Evolutionary conservation across 169 alveolate species (phyloP).

Genomic region (Plasmodium falciparum): DNA sequence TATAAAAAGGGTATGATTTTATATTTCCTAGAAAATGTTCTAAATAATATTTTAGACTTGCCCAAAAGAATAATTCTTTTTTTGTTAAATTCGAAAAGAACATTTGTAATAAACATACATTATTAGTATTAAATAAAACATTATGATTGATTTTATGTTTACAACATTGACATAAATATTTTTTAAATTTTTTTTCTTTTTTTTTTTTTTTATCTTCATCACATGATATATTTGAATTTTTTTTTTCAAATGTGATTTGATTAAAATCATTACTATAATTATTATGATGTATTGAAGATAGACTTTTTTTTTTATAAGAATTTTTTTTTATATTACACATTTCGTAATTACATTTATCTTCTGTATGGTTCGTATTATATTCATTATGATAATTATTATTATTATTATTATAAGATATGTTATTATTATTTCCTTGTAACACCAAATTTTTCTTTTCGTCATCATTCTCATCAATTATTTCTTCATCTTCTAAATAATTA

Average conservation of each 20-base stretch:
- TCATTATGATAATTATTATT: no score
- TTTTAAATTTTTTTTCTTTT: slow-evolving; percentile 34
- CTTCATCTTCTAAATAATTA: slow-evolving; percentile 28
- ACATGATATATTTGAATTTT: slow-evolving; percentile 4
- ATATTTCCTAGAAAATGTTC: slow-evolving; percentile 49
- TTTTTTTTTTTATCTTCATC: slow-evolving; percentile 39
- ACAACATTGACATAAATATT: slow-evolving; percentile 48
- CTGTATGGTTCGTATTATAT: background rate
- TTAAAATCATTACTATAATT: background rate
- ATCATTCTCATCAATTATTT: background rate
- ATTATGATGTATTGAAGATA: background rate
- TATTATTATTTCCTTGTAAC: background rate
- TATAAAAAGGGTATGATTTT: slow-evolving; percentile 12
- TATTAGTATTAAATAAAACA: background rate
- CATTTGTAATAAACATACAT: slow-evolving; percentile 60
- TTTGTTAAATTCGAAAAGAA: slow-evolving; percentile 61
- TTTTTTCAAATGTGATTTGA: background rate
- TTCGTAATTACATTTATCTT: slow-evolving; percentile 4
- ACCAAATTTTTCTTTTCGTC: background rate
- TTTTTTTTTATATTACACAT: background rate
- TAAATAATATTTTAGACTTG: slow-evolving; percentile 17
- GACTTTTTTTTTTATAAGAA: background rate
- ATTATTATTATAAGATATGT: no score
- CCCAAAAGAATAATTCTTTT: slow-evolving; percentile 49
- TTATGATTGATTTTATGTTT: background rate